These are phyloP conservation scores for Porcisia deanei DNA, from an alignment of 208 protist species.

Conservation along the genomic window DNA sequence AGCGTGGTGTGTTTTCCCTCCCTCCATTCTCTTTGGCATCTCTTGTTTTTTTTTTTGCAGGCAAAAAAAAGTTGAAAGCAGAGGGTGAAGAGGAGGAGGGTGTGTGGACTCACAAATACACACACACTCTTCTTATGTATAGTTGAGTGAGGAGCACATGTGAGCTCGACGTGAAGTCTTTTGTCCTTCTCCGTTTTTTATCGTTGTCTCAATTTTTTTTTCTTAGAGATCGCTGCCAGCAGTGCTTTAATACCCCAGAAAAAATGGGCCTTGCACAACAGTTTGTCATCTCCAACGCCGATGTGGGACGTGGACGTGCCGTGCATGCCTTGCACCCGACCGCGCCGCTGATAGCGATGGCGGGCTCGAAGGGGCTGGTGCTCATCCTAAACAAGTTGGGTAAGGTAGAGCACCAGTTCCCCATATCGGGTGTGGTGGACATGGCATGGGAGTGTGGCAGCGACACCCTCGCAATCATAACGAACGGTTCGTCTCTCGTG, in stretches of 20 bases:
- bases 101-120: too few relatives aligned
- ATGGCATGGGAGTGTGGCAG: slow-evolving; percentile 90
- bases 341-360: slow-evolving; percentile 71
- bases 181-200: too few relatives aligned
- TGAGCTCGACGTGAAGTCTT: too few relatives aligned
- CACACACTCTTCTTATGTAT: too few relatives aligned
- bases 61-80: too few relatives aligned
- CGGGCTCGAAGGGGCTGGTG: slow-evolving; percentile 77
- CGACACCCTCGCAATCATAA: slow-evolving; percentile 92
- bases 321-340: slow-evolving; percentile 77
- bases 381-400: slow-evolving; percentile 80
- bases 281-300: slow-evolving; percentile 54
- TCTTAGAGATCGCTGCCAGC: not conserved
- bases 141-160: too few relatives aligned
- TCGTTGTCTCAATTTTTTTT: slow-evolving; percentile 1
- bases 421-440: slow-evolving; percentile 56
- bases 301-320: slow-evolving; percentile 72
- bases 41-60: too few relatives aligned
- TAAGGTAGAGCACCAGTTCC: slow-evolving; percentile 79
- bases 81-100: too few relatives aligned
- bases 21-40: too few relatives aligned
- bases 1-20: too few relatives aligned
- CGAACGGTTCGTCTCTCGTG: slow-evolving; percentile 57
- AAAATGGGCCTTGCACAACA: slow-evolving; percentile 79
- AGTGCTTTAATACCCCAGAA: too few relatives aligned